Evolutionary conservation across 306 rosid genomes (phyloP), one percentile per base, ranked within the genome.

Genomic region (Citrullus colocynthis): DNA sequence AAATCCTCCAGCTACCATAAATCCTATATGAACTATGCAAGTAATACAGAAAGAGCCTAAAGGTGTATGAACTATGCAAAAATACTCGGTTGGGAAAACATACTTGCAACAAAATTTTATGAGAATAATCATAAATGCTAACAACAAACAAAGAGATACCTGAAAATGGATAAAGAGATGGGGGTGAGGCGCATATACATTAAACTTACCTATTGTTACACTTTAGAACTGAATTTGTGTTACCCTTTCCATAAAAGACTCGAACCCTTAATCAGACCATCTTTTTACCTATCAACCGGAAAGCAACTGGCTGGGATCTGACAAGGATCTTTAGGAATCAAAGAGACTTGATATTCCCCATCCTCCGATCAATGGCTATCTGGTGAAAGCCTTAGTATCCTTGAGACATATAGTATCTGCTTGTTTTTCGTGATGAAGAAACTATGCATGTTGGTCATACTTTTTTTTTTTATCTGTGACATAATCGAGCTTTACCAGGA

Each of bases 401-500:
- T 28, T 51, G 45, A 30, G 58, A 73, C 51, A 28, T 24, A 51
- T 15, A 51, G 51, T 49, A 48, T 4, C 77, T 32, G 17, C 16
- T 8, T 24, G 59, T 49, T 14, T 51, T 30, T 72, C 2, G 2
- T 42, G 3, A 49, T 73, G 44, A 17, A 48, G 58, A 71, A 71
- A n/a, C 76, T 28, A 7, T 14, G 58, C 59, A 51, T 7, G 28
- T 16, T 30, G 63, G 71, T 58, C 78, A 80, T 65, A 57, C 16
- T 30, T 52, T 16, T 51, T 52, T 16, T 51, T 18, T 42, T 78
- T 75, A 83, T 86, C 74, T 76, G 74, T 80, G 78, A 82, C 62
- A 82, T 74, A 95, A 66, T 85, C 99, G 92, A 80, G 99, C 96
- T 77, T 92, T 91, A 65, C 99, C 99, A 17, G 99, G 99, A 85